Evolutionary conservation across 306 rosid genomes (phyloP).

Genomic region (Gynostemma pentaphyllum): DNA sequence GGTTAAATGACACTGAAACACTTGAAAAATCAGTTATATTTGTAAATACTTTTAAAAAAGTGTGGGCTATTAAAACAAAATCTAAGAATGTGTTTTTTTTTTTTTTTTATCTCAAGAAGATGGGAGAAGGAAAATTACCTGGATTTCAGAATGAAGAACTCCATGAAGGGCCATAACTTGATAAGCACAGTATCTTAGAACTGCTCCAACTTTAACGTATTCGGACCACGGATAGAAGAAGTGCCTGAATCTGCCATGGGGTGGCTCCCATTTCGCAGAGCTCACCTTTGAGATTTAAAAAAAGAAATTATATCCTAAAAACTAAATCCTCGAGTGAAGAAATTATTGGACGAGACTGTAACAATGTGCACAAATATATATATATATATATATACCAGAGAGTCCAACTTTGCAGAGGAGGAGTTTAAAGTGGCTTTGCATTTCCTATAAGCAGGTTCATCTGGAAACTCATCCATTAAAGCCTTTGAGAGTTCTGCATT

Average conservation of each 20-base stretch:
- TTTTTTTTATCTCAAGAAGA: too few relatives aligned
- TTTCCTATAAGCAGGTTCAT: constrained; percentile 52
- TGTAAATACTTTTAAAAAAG: too few relatives aligned
- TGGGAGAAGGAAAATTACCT: constrained; percentile 22
- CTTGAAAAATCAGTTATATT: too few relatives aligned
- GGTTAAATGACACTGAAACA: too few relatives aligned
- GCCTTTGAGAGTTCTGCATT: constrained; percentile 24
- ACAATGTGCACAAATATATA: too few relatives aligned
- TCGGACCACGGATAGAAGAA: constrained; percentile 64
- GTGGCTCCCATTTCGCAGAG: constrained; percentile 84
- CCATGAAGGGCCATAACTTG: constrained; percentile 75
- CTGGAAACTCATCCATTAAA: constrained; percentile 48
- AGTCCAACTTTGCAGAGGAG: constrained; percentile 46
- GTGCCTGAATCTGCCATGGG: constrained; percentile 63
- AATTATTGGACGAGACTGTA: too few relatives aligned
- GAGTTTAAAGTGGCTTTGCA: constrained; percentile 51
- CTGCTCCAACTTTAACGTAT: constrained; percentile 58
- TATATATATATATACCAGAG: too few relatives aligned
- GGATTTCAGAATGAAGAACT: constrained; percentile 63
- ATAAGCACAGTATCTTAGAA: constrained; percentile 52
- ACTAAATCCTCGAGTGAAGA: too few relatives aligned
- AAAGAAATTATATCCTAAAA: too few relatives aligned
- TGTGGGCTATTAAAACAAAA: too few relatives aligned
- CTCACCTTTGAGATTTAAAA: constrained; percentile 26
- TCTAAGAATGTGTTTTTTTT: too few relatives aligned